Evolutionary conservation across 805 yeast species (phyloP), one percentile per base, ranked within the genome.

Genomic region (fission yeast (Schizosaccharomyces pombe)): DNA sequence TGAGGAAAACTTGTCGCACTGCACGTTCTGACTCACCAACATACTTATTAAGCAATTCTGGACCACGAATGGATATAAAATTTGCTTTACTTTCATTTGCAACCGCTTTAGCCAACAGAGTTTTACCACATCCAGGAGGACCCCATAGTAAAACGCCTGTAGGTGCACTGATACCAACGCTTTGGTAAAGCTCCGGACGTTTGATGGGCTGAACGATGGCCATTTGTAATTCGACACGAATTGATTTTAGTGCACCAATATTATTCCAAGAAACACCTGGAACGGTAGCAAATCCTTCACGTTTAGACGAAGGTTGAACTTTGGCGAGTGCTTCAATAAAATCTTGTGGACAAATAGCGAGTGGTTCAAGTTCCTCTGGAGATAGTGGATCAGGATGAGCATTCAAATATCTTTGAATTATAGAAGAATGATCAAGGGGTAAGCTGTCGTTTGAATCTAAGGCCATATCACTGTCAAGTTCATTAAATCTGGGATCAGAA

Each of bases 81-180:
- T 91, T 91, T 11, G 97, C 97, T 54, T 93, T 75, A 0, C 95
- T 85, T 67, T 91, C 97, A 64, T 89, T 89, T 9, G 98, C 98
- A 2, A 91, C 97, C 1, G 98, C 98, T 63, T 91, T 91, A 0
- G 97, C 97, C 30, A 91, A 71, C 53, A 91, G 71, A 0, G 98
- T 91, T 64, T 91, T 91, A 74, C 98, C 98, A 70, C 97, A 91
- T 37, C 98, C 98, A 2, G 98, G 98, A 1, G 98, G 98, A 0
- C 98, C 98, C 98, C 98, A 91, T 72, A 91, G 75, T 28, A 91
- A 69, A 1, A 91, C 98, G 56, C 98, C 98, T 0, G 95, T 86
- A 1, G 97, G 97, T 0, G 96, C 95, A 55, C 85, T 78, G 47
- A 91, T 87, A 66, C 98, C 98, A 9, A 87, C 96, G 57, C 79